Evolutionary conservation across 306 rosid species (phyloP).

Genomic region (Acacia confusa): DNA sequence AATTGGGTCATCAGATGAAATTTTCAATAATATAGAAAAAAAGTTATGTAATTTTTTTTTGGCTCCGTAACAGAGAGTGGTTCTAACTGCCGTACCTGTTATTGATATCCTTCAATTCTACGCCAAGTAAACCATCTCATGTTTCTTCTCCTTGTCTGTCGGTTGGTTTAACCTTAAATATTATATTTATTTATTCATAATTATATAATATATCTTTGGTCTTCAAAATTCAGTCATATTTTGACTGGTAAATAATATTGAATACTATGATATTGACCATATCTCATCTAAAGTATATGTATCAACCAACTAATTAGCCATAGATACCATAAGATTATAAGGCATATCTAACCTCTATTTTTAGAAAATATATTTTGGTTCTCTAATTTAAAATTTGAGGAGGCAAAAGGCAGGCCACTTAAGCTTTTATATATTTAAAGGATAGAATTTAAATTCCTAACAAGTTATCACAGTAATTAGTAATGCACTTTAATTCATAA

Average conservation of each 20-base stretch:
- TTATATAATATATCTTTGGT: not conserved
- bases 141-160: slow-evolving; percentile 55
- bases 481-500: not conserved
- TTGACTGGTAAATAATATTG: not conserved
- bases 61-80: slow-evolving; percentile 35
- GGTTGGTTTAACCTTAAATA: slow-evolving; percentile 41
- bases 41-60: not conserved
- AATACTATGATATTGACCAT: not conserved
- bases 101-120: slow-evolving; percentile 68
- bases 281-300: not conserved
- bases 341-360: no score
- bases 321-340: not conserved
- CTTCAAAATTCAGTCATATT: not conserved
- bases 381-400: no score
- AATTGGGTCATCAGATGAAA: not conserved
- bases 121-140: slow-evolving; percentile 54
- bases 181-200: not conserved
- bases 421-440: no score
- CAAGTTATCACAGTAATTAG: not conserved
- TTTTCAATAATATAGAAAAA: not conserved
- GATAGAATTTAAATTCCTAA: no score
- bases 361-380: no score
- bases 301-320: not conserved
- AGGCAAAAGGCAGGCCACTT: no score
- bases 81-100: slow-evolving; percentile 73